Evolutionary conservation across 129 eudicot species (phyloP), one percentile per base, ranked within the genome.

Genomic region (Apium graveolens): DNA sequence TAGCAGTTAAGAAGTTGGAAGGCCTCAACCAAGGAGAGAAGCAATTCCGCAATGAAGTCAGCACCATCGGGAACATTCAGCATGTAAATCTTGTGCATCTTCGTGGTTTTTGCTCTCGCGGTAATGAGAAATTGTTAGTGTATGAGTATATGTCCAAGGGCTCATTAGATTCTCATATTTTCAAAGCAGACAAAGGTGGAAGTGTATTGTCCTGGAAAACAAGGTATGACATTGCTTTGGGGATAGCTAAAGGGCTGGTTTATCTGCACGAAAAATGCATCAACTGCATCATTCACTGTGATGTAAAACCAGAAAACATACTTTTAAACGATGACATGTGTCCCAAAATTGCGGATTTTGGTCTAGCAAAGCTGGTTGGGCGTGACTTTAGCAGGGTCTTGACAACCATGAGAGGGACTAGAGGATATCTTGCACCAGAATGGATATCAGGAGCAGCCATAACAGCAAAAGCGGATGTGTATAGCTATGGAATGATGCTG

Each of bases 361-460:
- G 97, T 44, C 79, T 87, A 34, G 96, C 97, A 26, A 92, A 92
- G 91, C 90, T 92, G 7, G 78, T 90, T 26, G 96, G 96, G 11
- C 86, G 93, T 2, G 93, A 92, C 31, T 90, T 88, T 39, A 92
- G 97, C 55, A 74, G 97, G 63, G 97, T 92, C 39, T 63, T 90
- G 76, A 87, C 97, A 13, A 87, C 93, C 7, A 85, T 92, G 83
- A 88, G 93, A 81, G 97, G 96, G 17, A 92, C 96, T 5, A 74
- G 91, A 70, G 96, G 93, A 45, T 92, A 87, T 73, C 86, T 92
- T 39, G 97, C 97, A 48, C 96, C 96, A 5, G 97, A 92, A 79
- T 92, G 96, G 97, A 79, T 92, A 35, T 92, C 97, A 27, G 96
- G 97, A 74, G 85, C 81, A 1, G 87, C 93, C 13, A 80, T 92